Conservation (phyloP, 139 green algal genomes). For the Desmodesmus armatus region DNA sequence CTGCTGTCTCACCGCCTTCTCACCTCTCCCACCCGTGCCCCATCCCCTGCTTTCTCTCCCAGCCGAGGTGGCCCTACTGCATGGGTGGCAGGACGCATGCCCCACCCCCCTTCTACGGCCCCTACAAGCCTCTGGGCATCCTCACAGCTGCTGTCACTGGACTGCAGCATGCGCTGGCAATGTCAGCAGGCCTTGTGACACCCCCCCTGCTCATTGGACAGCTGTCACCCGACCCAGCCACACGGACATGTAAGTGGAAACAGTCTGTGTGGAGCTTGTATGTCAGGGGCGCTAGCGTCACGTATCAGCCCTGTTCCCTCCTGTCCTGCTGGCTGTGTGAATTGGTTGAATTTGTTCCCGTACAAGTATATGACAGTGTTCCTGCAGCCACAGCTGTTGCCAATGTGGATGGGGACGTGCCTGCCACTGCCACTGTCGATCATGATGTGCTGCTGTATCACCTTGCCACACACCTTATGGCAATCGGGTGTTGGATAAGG, state of each 20-base stretch:
- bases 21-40: neutral
- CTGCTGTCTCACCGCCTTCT: neutral
- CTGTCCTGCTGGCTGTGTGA: no score
- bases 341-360: no score
- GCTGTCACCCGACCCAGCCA: constrained; percentile 25
- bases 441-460: no score
- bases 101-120: constrained; percentile 52
- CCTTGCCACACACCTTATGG: no score
- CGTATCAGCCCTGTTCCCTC: no score
- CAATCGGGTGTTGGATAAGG: no score
- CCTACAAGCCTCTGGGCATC: constrained; percentile 55
- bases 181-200: constrained; percentile 70
- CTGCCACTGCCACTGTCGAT: no score
- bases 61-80: neutral
- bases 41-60: neutral
- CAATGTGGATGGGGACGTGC: no score
- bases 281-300: no score
- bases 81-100: neutral
- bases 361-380: no score
- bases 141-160: constrained; percentile 71
- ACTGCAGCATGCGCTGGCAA: constrained; percentile 77
- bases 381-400: no score
- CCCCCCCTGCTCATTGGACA: constrained; percentile 55
- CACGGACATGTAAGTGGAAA: constrained; percentile 21
- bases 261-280: neutral